Conservation (phyloP, 2,329 filamentous ascomycete genomes). For the Paecilomyces formosus region DNA sequence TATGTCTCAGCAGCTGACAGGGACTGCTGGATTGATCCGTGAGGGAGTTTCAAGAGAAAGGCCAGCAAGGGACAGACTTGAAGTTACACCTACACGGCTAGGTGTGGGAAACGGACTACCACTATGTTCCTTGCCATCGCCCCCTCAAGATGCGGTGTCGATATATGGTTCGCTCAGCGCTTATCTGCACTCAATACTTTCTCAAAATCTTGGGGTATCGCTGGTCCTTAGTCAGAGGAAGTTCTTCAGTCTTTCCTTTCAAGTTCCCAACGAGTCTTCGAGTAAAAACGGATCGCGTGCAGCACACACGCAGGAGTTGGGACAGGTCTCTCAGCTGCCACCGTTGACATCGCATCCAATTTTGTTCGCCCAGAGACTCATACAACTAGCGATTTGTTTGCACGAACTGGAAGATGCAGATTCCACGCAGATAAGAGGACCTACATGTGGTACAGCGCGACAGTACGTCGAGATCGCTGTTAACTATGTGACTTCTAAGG, state of each 20-base stretch:
- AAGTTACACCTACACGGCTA: neutral
- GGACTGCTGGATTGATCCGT: neutral
- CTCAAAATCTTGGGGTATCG: constrained; percentile 2
- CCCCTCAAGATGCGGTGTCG: constrained; percentile 9
- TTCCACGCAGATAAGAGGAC: constrained; percentile 4
- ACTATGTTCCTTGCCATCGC: neutral
- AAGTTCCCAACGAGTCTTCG: neutral
- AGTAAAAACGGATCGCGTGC: neutral
- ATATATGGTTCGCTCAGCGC: constrained; percentile 8
- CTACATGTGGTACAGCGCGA: constrained; percentile 3
- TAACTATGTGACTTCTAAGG: constrained; percentile 33
- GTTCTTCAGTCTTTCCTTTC: constrained; percentile 10
- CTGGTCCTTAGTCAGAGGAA: constrained; percentile 8
- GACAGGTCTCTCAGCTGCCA: neutral
- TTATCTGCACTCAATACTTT: constrained; percentile 12
- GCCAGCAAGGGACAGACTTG: neutral
- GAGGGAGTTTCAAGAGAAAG: neutral
- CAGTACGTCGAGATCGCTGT: constrained; percentile 8
- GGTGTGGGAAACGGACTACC: neutral
- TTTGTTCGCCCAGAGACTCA: constrained; percentile 8
- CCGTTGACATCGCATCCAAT: constrained; percentile 8
- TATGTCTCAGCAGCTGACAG: neutral
- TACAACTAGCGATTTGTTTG: constrained; percentile 13
- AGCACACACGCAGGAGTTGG: neutral
- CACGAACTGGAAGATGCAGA: constrained; percentile 4